Evolutionary conservation across 1,284 basidiomycete species (phyloP).

Genomic region (Malassezia cuniculi): DNA sequence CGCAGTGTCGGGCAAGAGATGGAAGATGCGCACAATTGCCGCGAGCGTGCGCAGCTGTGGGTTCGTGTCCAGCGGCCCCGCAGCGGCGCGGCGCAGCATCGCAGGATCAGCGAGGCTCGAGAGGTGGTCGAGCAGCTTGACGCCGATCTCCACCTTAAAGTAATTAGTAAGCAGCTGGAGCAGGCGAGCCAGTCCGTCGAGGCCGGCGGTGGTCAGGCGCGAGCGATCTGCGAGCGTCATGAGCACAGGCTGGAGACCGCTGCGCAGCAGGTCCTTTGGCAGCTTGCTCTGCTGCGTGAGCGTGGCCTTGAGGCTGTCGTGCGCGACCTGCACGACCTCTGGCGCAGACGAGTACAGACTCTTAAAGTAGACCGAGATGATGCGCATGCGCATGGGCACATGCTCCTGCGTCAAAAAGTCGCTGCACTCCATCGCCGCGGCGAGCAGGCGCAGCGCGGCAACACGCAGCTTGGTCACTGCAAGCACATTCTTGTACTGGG

Average conservation of each 20-base stretch:
- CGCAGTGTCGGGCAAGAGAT: constrained; percentile 71
- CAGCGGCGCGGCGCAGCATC: constrained; percentile 30
- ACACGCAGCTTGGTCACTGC: constrained; percentile 87
- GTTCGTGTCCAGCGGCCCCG: constrained; percentile 55
- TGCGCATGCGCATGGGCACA: constrained; percentile 53
- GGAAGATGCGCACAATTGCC: constrained; percentile 88
- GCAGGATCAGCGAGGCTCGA: constrained; percentile 32
- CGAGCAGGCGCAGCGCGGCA: constrained; percentile 81
- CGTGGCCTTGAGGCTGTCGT: constrained; percentile 81
- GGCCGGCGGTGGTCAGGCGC: constrained; percentile 78
- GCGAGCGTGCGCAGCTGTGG: constrained; percentile 86
- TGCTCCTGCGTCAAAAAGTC: constrained; percentile 55
- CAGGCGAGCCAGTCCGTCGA: constrained; percentile 85
- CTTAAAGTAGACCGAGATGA: constrained; percentile 95
- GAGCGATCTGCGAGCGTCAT: constrained; percentile 97
- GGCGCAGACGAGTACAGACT: constrained; percentile 85
- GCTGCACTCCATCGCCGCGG: constrained; percentile 83
- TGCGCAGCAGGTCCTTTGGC: constrained; percentile 89
- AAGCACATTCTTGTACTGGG: constrained; percentile 64
- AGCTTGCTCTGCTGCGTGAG: constrained; percentile 73
- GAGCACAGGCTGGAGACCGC: constrained; percentile 83
- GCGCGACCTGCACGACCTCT: constrained; percentile 89
- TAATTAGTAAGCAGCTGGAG: constrained; percentile 92
- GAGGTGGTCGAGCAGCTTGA: constrained; percentile 82
- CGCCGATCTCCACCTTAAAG: constrained; percentile 99